phyloP scores from a whole-genome alignment of 2,329 filamentous ascomycete species.

The Myotisia sp. region DNA sequence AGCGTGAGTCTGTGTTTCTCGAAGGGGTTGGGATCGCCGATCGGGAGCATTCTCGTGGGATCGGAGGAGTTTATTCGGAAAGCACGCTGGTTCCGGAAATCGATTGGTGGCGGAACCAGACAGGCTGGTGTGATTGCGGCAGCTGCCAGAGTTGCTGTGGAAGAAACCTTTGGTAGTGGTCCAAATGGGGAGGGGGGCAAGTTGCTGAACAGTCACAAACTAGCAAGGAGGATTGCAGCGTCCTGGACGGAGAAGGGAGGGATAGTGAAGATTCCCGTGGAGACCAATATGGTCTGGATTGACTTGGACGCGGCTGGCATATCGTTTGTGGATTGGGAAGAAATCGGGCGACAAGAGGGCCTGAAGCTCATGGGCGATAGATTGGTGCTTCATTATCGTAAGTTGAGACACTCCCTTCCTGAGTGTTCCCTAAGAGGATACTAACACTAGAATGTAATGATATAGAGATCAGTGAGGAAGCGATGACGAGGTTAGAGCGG shows the following conservation, averaged over 20 bases:
- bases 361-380: conserved; percentile 43
- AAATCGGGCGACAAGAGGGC: conserved; percentile 43
- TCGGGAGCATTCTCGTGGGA: conserved; percentile 61
- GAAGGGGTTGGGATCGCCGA: conserved; percentile 68
- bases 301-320: conserved; percentile 51
- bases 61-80: conserved; percentile 45
- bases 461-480: conserved; percentile 31
- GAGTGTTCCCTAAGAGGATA: neutral
- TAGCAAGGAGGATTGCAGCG: conserved; percentile 47
- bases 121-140: conserved; percentile 65
- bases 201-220: conserved; percentile 45
- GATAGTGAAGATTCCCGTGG: conserved; percentile 51
- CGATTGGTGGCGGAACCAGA: conserved; percentile 62
- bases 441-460: conserved; percentile 14
- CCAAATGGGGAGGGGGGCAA: conserved; percentile 46
- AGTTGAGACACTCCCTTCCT: conserved; percentile 15
- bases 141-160: conserved; percentile 60
- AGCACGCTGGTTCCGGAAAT: conserved; percentile 64
- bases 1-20: conserved; percentile 65
- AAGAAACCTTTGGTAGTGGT: conserved; percentile 58
- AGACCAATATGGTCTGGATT: conserved; percentile 90
- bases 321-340: conserved; percentile 38
- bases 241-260: conserved; percentile 60
- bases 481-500: conserved; percentile 16
- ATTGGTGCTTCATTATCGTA: conserved; percentile 54